Evolutionary conservation across 768 basidiomycete species (phyloP), one percentile per base, ranked within the genome.

Genomic region (Podaxis mareebaensis): DNA sequence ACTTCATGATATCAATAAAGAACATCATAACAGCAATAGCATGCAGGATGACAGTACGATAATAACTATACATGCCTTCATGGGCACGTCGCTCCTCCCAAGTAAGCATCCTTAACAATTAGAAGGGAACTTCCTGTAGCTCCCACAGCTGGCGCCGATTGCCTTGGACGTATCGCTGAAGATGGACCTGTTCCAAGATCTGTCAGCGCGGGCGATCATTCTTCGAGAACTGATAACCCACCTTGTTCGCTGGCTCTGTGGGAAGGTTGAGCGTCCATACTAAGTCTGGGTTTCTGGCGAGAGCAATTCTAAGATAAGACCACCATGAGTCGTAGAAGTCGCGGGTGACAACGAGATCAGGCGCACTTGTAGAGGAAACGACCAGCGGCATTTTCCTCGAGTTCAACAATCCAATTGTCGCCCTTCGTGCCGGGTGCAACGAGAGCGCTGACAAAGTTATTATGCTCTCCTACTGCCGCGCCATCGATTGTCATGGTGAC

Each of bases 211-310:
- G 4, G 42, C 13, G 13, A 40, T 44, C n/a, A 15, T 44, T 17
- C 2, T 6, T 44, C n/a, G 15, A n/a, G 15, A 44, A 44, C 15
- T 5, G 6, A 7, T 51, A 15, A 2, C 33, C 30, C 53, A 53
- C 53, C 53, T 33, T 26, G 33, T 53, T 53, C 28, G 53, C 53
- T 12, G 53, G 53, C 53, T 36, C 53, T 3, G 53, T 53, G 33
- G 53, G 53, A 20, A 36, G 28, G 20, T 53, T 53, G 13, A 53
- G 33, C 4, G 53, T 53, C 53, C 53, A 53, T n/a, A 53, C 53
- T 4, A 53, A 26, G 28, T 53, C 30, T 33, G 53, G 28, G 53
- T 30, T 36, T 26, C 33, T 53, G 10, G 28, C 53, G 11, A 30
- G 17, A 30, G 28, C 26, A 15, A 53, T 53, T n/a, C 53, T 53